Evolutionary conservation across 257 asterid genomes (phyloP), one percentile per base, ranked within the genome.

Genomic region (Striga asiatica): DNA sequence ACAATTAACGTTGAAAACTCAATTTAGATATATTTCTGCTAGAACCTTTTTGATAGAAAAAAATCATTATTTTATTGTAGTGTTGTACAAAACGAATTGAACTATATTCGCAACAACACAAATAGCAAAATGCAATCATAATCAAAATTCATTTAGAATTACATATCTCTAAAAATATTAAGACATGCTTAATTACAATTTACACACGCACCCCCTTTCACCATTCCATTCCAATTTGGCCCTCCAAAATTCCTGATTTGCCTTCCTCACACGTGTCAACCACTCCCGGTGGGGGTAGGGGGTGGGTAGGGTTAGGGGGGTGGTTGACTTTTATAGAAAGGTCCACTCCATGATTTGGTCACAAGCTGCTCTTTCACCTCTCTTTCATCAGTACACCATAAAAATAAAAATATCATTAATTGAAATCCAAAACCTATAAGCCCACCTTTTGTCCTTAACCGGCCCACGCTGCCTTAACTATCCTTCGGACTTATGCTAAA

Each of bases 241-340:
- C 39, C 67, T 64, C 31, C 49, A 5, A 17, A 13, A 3, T 8
- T 17, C 8, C n/a, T n/a, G n/a, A 17, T 48, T n/a, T 12, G 25
- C 46, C 55, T 20, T n/a, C 45, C 54, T 55, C 48, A 48, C 59
- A 29, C 69, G 56, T 29, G 46, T 35, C 64, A 61, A 14, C 59
- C 39, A 34, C 62, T 24, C 38, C 64, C 50, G 4, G 38, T 48
- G 60, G 65, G 18, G 24, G 37, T 42, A 2, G 47, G 50, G 66
- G 20, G 20, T 2, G 7, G 32, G 5, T 27, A 27, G 27, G 25
- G 52, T 27, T 47, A n/a, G n/a, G 39, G 20, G 21, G 61, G 23
- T 28, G 62, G 79, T 80, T 83, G 89, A 83, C 93, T 80, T 82
- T 74, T 51, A 60, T 29, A 22, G 56, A 71, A 34, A 61, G 59